These are phyloP conservation scores for Chaetoceros tenuissimus DNA, from an alignment of 108 stramenopile genomes.

Conservation along the genomic window DNA sequence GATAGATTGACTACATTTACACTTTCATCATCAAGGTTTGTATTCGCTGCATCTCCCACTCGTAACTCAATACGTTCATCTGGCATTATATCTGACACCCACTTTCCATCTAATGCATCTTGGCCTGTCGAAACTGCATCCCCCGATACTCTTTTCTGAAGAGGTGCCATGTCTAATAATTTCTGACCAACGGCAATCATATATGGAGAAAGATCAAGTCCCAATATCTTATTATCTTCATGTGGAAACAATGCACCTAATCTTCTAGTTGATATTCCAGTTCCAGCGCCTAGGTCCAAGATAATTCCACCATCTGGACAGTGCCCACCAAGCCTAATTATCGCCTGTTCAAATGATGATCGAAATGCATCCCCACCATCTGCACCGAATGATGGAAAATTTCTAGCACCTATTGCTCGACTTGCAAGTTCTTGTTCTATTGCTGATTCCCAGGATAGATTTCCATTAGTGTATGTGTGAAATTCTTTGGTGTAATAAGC, in stretches of 20 bases:
- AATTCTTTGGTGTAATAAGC: conserved; percentile 47
- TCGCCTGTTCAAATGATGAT: conserved; percentile 51
- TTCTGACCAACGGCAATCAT: conserved; percentile 45
- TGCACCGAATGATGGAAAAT: conserved; percentile 56
- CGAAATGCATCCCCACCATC: conserved; percentile 73
- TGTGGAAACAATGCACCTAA: conserved; percentile 52
- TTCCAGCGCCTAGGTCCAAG: conserved; percentile 69
- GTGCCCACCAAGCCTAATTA: conserved; percentile 38
- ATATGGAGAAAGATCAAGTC: conserved; percentile 67
- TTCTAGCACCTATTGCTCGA: conserved; percentile 62
- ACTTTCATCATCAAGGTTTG: conserved; percentile 29
- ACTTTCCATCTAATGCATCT: conserved; percentile 3
- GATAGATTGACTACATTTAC: conserved; percentile 58
- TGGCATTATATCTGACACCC: conserved; percentile 49
- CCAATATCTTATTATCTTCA: conserved; percentile 27
- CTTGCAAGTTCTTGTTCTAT: conserved; percentile 70
- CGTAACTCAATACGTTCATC: conserved; percentile 53
- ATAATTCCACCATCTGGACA: conserved; percentile 20
- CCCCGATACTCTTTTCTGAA: conserved; percentile 14
- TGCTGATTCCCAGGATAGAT: conserved; percentile 68
- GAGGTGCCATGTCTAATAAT: conserved; percentile 41
- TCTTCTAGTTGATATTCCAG: conserved; percentile 64
- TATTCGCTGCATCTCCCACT: conserved; percentile 48
- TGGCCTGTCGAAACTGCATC: conserved; percentile 12
- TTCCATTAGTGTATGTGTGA: conserved; percentile 73